Evolutionary conservation across 352 stramenopile species (phyloP).

Genomic region (Peronospora farinosa): DNA sequence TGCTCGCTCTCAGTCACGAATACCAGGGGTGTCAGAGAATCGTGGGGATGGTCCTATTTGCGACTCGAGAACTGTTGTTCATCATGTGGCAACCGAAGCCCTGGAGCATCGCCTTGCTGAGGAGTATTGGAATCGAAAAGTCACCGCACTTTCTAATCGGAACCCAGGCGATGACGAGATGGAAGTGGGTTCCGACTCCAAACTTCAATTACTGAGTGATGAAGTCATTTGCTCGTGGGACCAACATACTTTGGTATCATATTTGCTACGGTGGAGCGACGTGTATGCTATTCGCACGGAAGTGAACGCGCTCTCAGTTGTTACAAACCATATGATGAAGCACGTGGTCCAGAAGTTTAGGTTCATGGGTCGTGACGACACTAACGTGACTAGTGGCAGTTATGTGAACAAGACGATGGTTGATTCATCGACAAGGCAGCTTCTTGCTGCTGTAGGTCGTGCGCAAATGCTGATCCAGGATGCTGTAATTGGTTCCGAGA

Average conservation of each 20-base stretch:
- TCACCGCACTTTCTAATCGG: constrained; percentile 16
- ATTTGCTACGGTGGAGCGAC: constrained; percentile 44
- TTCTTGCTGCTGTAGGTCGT: constrained; percentile 23
- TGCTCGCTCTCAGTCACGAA: constrained; percentile 4
- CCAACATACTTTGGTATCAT: constrained; percentile 18
- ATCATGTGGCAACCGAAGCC: constrained; percentile 17
- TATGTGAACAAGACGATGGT: constrained; percentile 1
- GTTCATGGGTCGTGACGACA: neutral
- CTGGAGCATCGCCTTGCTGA: constrained; percentile 29
- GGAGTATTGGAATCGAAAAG: constrained; percentile 43
- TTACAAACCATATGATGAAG: constrained; percentile 36
- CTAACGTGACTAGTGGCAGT: neutral
- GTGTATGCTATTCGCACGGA: constrained; percentile 37
- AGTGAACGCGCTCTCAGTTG: constrained; percentile 28
- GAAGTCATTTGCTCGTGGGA: constrained; percentile 36
- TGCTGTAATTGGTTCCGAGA: constrained; percentile 26
- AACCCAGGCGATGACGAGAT: constrained; percentile 12
- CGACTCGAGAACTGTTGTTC: constrained; percentile 6
- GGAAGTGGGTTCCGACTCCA: constrained; percentile 2
- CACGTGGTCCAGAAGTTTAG: constrained; percentile 23
- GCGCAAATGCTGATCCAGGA: constrained; percentile 34
- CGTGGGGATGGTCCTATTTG: neutral
- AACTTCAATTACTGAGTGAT: constrained; percentile 10
- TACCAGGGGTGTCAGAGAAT: neutral
- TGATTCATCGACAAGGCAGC: constrained; percentile 15